These are phyloP conservation scores for Fusarium foetens DNA, from an alignment of 2,329 filamentous ascomycete species.

Conservation along the genomic window DNA sequence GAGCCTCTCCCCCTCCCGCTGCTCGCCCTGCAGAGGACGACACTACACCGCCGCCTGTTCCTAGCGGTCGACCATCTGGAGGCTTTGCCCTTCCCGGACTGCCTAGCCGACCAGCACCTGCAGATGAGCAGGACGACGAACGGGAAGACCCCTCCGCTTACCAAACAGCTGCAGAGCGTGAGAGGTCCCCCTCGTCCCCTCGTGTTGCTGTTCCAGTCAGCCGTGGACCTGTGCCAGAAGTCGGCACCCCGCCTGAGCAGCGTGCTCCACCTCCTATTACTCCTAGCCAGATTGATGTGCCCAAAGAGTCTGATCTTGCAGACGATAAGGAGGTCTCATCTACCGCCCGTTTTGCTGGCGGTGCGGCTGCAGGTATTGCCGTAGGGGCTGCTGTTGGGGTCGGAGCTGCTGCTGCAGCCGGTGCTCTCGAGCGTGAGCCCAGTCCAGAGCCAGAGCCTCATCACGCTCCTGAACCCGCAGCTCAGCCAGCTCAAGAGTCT, in stretches of 20 bases:
- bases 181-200: conserved; percentile 73
- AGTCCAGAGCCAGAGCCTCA: conserved; percentile 26
- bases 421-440: conserved; percentile 41
- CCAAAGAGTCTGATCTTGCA: conserved; percentile 70
- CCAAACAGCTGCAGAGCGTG: conserved; percentile 55
- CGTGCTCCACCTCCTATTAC: conserved; percentile 69
- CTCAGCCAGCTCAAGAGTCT: conserved; percentile 36
- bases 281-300: conserved; percentile 70
- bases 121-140: conserved; percentile 58
- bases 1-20: conserved; percentile 51
- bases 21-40: conserved; percentile 52
- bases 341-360: conserved; percentile 66
- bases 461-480: conserved; percentile 17
- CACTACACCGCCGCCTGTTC: conserved; percentile 61
- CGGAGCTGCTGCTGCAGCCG: conserved; percentile 35
- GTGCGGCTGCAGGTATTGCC: conserved; percentile 58
- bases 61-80: conserved; percentile 75
- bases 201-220: conserved; percentile 87
- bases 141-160: conserved; percentile 60
- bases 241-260: conserved; percentile 63
- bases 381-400: conserved; percentile 34
- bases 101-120: conserved; percentile 67
- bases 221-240: conserved; percentile 65
- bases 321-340: conserved; percentile 73
- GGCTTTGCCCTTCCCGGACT: conserved; percentile 84